Conservation (phyloP, 495 filamentous ascomycete species). For the Daldinia loculata region DNA sequence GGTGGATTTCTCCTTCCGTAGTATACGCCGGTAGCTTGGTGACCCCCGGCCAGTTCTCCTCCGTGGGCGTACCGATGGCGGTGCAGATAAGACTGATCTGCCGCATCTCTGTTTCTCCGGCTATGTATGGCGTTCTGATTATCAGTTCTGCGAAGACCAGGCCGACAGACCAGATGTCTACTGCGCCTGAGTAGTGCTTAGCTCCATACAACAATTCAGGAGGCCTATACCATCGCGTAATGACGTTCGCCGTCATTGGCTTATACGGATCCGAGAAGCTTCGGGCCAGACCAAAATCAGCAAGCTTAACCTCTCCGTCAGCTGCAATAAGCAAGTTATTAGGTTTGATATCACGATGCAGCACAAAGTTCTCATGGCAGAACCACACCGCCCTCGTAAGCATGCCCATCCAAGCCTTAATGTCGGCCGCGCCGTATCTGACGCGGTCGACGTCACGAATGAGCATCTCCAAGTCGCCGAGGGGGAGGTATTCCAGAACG, state of each 20-base stretch:
- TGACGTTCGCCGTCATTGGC: constrained; percentile 92
- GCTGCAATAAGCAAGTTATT: constrained; percentile 96
- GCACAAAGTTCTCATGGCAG: constrained; percentile 92
- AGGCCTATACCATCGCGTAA: constrained; percentile 96
- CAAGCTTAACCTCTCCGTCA: constrained; percentile 91
- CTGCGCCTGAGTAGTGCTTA: constrained; percentile 84
- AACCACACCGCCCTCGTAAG: constrained; percentile 92
- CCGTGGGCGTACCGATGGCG: constrained; percentile 87
- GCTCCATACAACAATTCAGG: constrained; percentile 93
- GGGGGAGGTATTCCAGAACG: constrained; percentile 90
- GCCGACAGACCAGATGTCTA: constrained; percentile 96
- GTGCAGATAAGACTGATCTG: constrained; percentile 82
- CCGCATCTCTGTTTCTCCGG: constrained; percentile 75
- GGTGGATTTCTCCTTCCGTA: constrained; percentile 65
- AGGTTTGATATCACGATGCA: constrained; percentile 99
- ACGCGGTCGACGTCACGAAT: constrained; percentile 82
- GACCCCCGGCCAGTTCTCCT: constrained; percentile 96
- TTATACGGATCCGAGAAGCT: constrained; percentile 87
- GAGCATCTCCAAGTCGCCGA: constrained; percentile 91
- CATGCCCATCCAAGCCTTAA: constrained; percentile 99
- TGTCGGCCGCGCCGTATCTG: constrained; percentile 73
- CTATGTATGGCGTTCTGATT: constrained; percentile 78
- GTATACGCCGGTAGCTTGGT: constrained; percentile 79
- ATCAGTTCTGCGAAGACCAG: constrained; percentile 92
- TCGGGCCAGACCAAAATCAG: constrained; percentile 95